phyloP scores from a whole-genome alignment of 768 basidiomycete genomes.

The Leccinum boreale region DNA sequence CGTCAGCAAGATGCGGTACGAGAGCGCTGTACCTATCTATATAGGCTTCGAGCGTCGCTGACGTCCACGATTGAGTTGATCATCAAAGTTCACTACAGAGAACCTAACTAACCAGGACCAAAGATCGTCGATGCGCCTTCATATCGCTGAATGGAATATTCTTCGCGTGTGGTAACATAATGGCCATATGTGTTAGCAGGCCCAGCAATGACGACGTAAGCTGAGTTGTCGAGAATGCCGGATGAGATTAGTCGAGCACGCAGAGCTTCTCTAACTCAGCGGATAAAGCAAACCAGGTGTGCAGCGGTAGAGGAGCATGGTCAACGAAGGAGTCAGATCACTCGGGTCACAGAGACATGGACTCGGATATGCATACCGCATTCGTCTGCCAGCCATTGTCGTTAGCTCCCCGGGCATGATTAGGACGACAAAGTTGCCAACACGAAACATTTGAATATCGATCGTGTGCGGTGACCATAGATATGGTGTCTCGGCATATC shows the following conservation, averaged over 20 bases:
- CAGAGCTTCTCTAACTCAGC: constrained; percentile 53
- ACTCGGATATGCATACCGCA: constrained; percentile 56
- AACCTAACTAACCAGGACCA: constrained; percentile 57
- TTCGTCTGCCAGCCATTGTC: constrained; percentile 76
- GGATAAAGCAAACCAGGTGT: not conserved
- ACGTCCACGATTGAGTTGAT: not conserved
- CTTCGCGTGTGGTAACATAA: constrained; percentile 70
- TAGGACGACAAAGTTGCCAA: constrained; percentile 73
- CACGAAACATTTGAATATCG: constrained; percentile 72
- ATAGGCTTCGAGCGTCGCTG: constrained; percentile 77
- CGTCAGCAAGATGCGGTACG: constrained; percentile 57
- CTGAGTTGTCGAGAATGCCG: constrained; percentile 60
- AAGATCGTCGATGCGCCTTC: constrained; percentile 81
- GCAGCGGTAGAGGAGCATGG: not conserved
- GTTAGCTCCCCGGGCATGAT: constrained; percentile 78
- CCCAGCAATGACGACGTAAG: constrained; percentile 74
- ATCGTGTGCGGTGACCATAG: constrained; percentile 73
- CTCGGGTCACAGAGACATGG: not conserved
- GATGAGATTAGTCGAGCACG: constrained; percentile 61
- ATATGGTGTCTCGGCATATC: constrained; percentile 64
- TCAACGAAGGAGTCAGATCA: constrained; percentile 2
- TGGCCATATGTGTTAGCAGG: constrained; percentile 82
- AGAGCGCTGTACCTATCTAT: constrained; percentile 71
- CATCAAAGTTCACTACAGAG: not conserved
- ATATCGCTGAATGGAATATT: constrained; percentile 72